Base-by-base conservation (phyloP, 1,139 yeast species). In the Yamadazyma oceani region DNA sequence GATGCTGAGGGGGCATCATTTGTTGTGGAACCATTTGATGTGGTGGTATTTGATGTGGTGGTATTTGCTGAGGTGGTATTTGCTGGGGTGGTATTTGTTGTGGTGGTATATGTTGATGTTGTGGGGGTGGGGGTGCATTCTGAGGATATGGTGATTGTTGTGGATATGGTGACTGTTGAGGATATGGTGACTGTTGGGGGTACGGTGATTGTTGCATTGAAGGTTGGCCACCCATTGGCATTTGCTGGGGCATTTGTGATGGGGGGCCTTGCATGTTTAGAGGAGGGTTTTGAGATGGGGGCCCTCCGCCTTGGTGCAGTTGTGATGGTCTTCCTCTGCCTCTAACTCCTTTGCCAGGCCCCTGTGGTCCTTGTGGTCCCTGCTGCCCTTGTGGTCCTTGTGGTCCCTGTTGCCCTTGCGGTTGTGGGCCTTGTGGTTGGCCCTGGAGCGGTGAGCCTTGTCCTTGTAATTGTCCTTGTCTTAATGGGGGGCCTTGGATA, bases 381-480 rank as follows among this genome's bases (percentile, higher is more conserved):
- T 34, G 44, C 22, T 7, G 39, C 11, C 15, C 39, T 24, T 24
- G 26, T 6, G 26, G 49, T 23, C 32, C 42, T 33, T 34, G 44
- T 25, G 14, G 39, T 14, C 15, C 39, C 11, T 24, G 26, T 5
- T 6, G 49, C 24, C 32, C 42, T 33, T 34, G 44, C 26, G 14
- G 39, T 14, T 47, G 49, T 22, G 41, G 50, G 10, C 40, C 40
- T 27, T 43, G 51, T 14, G 46, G 44, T 24, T 44, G 52, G 13
- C 48, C 50, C 23, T 41, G 54, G 40, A 53, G 58, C 32, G 21
- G 21, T 19, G 21, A 8, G 5, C 21, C 21, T 19, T 19, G 21
- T 19, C 21, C 21, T 8, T n/a, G 55, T 58, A 39, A 53, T 53
- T 44, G 21, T 19, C 21, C 21, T 19, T 57, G 60, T 39, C 54